phyloP scores from a whole-genome alignment of 768 basidiomycete species.

The Tubosaeta brunneosetosa region DNA sequence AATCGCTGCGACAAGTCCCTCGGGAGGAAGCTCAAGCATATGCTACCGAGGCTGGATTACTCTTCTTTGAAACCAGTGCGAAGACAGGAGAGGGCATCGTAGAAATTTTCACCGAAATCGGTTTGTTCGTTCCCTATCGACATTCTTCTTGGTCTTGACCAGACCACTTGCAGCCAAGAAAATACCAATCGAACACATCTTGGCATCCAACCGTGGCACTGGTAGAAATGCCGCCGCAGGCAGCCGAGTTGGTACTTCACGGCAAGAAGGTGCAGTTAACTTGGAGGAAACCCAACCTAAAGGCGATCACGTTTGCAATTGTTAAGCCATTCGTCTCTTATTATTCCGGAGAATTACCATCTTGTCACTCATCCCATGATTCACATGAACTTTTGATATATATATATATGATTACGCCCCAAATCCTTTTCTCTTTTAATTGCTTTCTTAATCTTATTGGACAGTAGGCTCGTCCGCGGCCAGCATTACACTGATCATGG shows the following conservation, averaged over 20 bases:
- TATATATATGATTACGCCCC: constrained; percentile 20
- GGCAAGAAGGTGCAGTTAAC: constrained; percentile 57
- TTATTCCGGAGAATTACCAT: constrained; percentile 15
- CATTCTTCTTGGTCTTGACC: background rate
- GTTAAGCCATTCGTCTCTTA: constrained; percentile 40
- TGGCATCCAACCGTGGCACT: constrained; percentile 72
- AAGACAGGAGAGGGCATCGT: constrained; percentile 95
- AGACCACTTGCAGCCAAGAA: constrained; percentile 59
- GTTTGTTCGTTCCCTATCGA: constrained; percentile 40
- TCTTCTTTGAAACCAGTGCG: constrained; percentile 97
- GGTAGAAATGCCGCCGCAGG: constrained; percentile 58
- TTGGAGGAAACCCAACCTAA: constrained; percentile 64
- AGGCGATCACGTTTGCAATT: constrained; percentile 76
- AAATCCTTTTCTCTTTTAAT: constrained; percentile 21
- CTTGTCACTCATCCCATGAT: constrained; percentile 17
- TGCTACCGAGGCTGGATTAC: constrained; percentile 86
- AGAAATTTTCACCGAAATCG: constrained; percentile 98
- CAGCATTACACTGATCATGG: background rate
- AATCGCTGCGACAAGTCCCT: constrained; percentile 83
- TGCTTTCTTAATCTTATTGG: constrained; percentile 22
- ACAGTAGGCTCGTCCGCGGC: constrained; percentile 5
- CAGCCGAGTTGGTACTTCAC: constrained; percentile 46
- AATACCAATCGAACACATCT: constrained; percentile 89
- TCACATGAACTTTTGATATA: constrained; percentile 21
- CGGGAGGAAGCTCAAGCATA: constrained; percentile 95